phyloP scores from a whole-genome alignment of 2,329 filamentous ascomycete genomes.

The Aureobasidium sp. region DNA sequence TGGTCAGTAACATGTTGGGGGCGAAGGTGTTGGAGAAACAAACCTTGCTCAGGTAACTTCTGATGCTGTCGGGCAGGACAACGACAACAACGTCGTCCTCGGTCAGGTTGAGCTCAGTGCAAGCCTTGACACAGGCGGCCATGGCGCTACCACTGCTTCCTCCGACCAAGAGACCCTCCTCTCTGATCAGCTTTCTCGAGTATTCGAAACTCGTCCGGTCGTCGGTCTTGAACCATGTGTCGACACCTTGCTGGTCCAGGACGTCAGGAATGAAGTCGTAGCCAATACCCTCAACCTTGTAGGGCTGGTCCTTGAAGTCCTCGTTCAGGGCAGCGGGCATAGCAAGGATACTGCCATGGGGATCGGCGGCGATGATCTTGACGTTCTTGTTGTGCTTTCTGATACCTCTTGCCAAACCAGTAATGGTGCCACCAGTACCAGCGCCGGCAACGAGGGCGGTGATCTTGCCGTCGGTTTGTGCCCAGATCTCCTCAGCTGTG shows the following conservation, averaged over 20 bases:
- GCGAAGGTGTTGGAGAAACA: conserved; percentile 2
- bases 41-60: conserved; percentile 89
- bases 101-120: conserved; percentile 65
- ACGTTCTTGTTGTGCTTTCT: conserved; percentile 78
- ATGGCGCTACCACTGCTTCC: conserved; percentile 91
- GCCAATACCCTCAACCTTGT: conserved; percentile 98
- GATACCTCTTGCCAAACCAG: conserved; percentile 75
- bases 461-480: conserved; percentile 72
- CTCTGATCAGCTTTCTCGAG: conserved; percentile 81
- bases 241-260: conserved; percentile 67
- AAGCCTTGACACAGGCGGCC: conserved; percentile 67
- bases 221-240: conserved; percentile 98
- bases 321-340: conserved; percentile 72
- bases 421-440: conserved; percentile 92
- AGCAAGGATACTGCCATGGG: conserved; percentile 83
- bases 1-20: background rate
- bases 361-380: conserved; percentile 88
- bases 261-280: conserved; percentile 98
- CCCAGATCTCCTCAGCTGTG: conserved; percentile 94
- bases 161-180: conserved; percentile 89
- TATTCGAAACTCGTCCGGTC: conserved; percentile 86
- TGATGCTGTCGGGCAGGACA: conserved; percentile 87
- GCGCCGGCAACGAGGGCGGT: conserved; percentile 83
- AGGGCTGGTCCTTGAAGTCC: conserved; percentile 69
- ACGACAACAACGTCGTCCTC: conserved; percentile 87